Base-by-base conservation (phyloP, 495 filamentous ascomycete species). In the Cercophora newfieldiana region DNA sequence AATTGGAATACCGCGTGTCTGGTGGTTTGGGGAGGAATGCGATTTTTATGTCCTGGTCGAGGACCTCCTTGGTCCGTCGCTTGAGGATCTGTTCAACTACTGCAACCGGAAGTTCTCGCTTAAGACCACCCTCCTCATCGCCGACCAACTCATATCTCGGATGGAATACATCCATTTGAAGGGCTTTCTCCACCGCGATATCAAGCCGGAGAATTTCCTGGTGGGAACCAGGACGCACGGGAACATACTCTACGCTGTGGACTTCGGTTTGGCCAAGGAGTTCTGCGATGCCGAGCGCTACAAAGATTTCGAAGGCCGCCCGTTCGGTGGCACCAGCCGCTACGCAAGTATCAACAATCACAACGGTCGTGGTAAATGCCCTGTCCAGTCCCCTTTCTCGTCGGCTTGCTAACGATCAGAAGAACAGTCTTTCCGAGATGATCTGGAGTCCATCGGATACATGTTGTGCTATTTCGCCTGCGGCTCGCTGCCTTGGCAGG, bases 391-490 rank as follows among this genome's bases (percentile, higher is more conserved):
- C 18, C 24, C 37, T n/a, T 14, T 47, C 21, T 29, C 29, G 25
- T 64, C 65, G 44, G 30, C 56, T 37, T 24, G 63, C 69, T 75
- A 65, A 74, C 56, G 48, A 54, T 61, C 53, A 67, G 48, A 66
- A 77, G 75, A 69, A 31, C 74, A 79, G 66, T 73, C 77, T 58
- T 76, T 63, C 24, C 63, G 69, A 14, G 75, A 81, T 58, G 75
- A 81, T 55, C 59, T 82, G 60, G 78, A 82, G 63, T 74, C 75
- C 57, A 66, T 82, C 24, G 78, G 78, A 60, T 82, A 81, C 64
- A 59, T 79, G 16, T 62, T 79, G 19, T 33, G 78, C 21, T 78
- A 79, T 66, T 76, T 82, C 44, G 54, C 74, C 62, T 68, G 69
- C 30, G 75, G 79, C 59, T 68, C 67, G n/a, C 69, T 82, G 16